phyloP scores from a whole-genome alignment of 306 rosid genomes.

The Pueraria montana region DNA sequence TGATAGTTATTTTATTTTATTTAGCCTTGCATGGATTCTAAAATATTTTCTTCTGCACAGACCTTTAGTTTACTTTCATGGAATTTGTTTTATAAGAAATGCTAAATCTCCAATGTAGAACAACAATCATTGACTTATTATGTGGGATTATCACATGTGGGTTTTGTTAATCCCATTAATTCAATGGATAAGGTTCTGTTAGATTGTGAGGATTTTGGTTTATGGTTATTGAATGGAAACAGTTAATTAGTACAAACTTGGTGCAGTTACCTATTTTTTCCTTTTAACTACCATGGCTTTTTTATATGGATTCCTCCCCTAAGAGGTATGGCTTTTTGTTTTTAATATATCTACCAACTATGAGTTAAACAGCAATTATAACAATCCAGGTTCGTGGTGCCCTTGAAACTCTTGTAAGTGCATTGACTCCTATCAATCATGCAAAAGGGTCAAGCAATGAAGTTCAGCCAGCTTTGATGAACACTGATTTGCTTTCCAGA shows the following conservation, averaged over 20 bases:
- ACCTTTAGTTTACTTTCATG: not conserved
- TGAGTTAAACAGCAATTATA: constrained; percentile 28
- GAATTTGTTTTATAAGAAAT: not conserved
- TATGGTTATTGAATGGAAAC: not conserved
- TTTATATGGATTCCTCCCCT: not conserved
- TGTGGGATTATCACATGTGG: not conserved
- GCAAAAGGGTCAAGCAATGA: constrained; percentile 69
- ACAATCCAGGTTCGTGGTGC: constrained; percentile 78
- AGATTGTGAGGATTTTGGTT: constrained; percentile 24
- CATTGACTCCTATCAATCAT: constrained; percentile 80
- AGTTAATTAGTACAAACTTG: constrained; percentile 5
- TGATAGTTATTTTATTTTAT: not conserved
- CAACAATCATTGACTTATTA: not conserved
- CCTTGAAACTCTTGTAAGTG: constrained; percentile 80
- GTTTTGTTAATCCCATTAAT: constrained; percentile 19
- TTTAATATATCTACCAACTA: not conserved
- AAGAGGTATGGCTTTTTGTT: not conserved
- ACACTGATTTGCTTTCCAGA: constrained; percentile 81
- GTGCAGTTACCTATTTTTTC: constrained; percentile 23
- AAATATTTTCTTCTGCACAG: not conserved
- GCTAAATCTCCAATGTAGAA: not conserved
- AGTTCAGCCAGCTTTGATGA: constrained; percentile 82
- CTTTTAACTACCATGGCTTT: not conserved
- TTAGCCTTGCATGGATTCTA: not conserved
- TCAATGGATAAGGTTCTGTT: constrained; percentile 11